A percentile compares a stretch with the other conserved stretches of the same genome.
Evolutionary conservation across 768 basidiomycete species (phyloP).

Genomic region (Lactifluus pinguis): DNA sequence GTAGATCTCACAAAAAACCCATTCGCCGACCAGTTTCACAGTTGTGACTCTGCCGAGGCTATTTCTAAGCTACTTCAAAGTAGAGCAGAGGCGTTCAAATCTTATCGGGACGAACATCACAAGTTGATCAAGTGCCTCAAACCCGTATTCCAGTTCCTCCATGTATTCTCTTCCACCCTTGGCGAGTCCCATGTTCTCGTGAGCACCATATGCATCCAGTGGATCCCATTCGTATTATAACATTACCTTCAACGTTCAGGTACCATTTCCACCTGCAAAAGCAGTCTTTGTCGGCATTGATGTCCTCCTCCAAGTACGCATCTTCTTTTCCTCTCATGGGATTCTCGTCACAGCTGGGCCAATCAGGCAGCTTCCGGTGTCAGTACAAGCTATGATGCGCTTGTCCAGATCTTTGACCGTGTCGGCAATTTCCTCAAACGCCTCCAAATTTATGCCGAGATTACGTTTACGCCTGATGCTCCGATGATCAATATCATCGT

Average conservation of each 20-base stretch:
- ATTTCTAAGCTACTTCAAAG: background rate
- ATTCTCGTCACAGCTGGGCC: no score
- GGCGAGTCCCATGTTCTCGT: background rate
- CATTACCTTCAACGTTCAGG: background rate
- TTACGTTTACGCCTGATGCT: background rate
- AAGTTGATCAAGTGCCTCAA: background rate
- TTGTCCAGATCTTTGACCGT: background rate
- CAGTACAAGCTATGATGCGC: background rate
- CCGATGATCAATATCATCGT: background rate
- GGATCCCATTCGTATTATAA: background rate
- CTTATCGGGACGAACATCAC: background rate
- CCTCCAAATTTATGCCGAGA: background rate
- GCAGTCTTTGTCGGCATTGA: background rate
- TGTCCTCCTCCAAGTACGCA: background rate
- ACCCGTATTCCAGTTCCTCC: background rate
- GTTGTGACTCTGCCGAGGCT: background rate
- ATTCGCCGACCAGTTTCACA: background rate
- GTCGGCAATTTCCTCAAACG: background rate
- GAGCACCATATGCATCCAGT: no score
- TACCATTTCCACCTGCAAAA: background rate
- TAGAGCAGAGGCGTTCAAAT: background rate
- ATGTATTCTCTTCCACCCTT: background rate
- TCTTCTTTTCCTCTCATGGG: no score
- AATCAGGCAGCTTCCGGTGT: background rate
- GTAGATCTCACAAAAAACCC: background rate